phyloP scores from a whole-genome alignment of 2,329 filamentous ascomycete species.

The Penicillium janthinellum region DNA sequence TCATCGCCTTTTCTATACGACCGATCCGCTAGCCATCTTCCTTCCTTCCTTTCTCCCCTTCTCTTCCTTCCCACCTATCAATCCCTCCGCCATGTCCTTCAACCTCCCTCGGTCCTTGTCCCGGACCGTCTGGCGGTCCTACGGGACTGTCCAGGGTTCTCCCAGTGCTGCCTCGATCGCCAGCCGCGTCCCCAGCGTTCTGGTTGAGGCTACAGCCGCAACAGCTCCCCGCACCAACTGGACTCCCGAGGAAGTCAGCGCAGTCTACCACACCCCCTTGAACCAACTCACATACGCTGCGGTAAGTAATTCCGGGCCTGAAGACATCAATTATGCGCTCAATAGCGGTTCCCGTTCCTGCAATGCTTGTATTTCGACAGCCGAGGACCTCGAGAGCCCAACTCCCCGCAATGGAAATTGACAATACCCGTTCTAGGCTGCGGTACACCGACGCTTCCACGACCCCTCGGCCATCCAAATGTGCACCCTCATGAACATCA shows the following conservation, averaged over 20 bases:
- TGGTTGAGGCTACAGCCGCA: slow-evolving; percentile 41
- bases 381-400: slow-evolving; percentile 3
- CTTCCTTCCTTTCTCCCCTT: neutral
- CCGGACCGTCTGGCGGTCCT: slow-evolving; percentile 34
- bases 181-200: slow-evolving; percentile 33
- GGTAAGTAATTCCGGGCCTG: slow-evolving; percentile 47
- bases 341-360: neutral
- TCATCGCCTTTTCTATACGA: neutral
- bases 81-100: slow-evolving; percentile 29
- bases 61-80: neutral
- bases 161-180: slow-evolving; percentile 34
- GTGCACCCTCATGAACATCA: slow-evolving; percentile 96
- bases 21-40: neutral
- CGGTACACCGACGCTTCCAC: slow-evolving; percentile 82
- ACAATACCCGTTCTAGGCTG: slow-evolving; percentile 56
- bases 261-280: slow-evolving; percentile 79
- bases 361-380: neutral
- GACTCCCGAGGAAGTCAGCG: slow-evolving; percentile 78
- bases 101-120: slow-evolving; percentile 33
- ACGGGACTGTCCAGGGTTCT: slow-evolving; percentile 44
- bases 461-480: slow-evolving; percentile 82
- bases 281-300: slow-evolving; percentile 76
- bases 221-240: slow-evolving; percentile 67
- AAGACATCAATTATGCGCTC: neutral
- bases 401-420: neutral